phyloP scores from a whole-genome alignment of 2,329 filamentous ascomycete genomes.

The Colletotrichum godetiae region DNA sequence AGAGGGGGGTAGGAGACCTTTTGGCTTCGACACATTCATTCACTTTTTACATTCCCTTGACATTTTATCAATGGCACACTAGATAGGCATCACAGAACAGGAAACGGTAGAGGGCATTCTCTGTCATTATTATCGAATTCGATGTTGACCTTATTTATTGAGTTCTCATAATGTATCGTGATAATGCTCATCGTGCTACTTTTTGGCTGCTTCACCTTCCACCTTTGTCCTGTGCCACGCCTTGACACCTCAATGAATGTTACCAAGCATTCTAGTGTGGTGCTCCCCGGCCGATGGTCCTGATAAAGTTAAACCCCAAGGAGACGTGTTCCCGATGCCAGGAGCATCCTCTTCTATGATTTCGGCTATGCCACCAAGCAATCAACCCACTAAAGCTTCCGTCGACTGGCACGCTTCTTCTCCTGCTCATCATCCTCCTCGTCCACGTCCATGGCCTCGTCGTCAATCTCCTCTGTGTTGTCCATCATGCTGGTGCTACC shows the following conservation, averaged over 20 bases:
- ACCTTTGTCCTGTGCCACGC: background rate
- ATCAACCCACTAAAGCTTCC: constrained; percentile 59
- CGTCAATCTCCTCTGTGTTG: constrained; percentile 53
- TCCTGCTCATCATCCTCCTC: constrained; percentile 58
- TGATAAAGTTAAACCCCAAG: background rate
- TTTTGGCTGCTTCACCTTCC: background rate
- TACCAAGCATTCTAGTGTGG: background rate
- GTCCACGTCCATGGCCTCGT: constrained; percentile 68
- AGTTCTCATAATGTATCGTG: constrained; percentile 25
- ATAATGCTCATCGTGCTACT: constrained; percentile 6
- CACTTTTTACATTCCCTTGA: constrained; percentile 27
- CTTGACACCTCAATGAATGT: background rate
- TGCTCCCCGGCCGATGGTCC: background rate
- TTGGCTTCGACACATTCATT: constrained; percentile 30
- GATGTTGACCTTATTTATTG: background rate
- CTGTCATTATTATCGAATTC: constrained; percentile 8
- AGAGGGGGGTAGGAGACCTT: constrained; percentile 7
- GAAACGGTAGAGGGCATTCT: background rate
- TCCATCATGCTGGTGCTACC: constrained; percentile 51
- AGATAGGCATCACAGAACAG: constrained; percentile 11
- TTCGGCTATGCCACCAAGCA: constrained; percentile 3
- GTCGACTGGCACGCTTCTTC: constrained; percentile 63
- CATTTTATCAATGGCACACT: constrained; percentile 16
- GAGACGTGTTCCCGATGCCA: background rate
- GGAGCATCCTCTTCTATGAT: constrained; percentile 6